These are phyloP conservation scores for Acer saccharum DNA, from an alignment of 345 rosid species.

Conservation along the genomic window DNA sequence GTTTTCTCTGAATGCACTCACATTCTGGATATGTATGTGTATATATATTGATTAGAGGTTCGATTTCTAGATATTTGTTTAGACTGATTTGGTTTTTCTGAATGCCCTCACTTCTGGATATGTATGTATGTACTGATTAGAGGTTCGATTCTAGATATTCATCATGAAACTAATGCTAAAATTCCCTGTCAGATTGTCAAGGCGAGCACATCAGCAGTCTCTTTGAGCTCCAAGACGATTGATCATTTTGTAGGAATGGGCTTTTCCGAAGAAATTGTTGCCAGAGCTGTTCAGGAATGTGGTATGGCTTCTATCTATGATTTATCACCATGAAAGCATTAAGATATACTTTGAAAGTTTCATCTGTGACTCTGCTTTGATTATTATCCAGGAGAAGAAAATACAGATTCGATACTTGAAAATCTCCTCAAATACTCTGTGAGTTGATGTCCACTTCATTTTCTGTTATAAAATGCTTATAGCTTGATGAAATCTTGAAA, in stretches of 20 bases:
- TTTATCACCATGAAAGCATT: conserved; percentile 3
- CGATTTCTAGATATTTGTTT: background rate
- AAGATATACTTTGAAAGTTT: conserved; percentile 10
- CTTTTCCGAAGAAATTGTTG: conserved; percentile 57
- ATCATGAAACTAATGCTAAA: conserved; percentile 10
- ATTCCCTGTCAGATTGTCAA: conserved; percentile 25
- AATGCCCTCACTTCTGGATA: background rate
- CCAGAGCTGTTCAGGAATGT: conserved; percentile 61
- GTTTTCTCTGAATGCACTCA: background rate
- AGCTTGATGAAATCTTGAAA: background rate
- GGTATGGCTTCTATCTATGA: conserved; percentile 40
- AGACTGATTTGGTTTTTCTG: background rate
- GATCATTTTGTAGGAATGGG: conserved; percentile 79
- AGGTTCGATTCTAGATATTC: background rate
- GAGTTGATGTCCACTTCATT: conserved; percentile 23
- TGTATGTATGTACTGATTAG: background rate
- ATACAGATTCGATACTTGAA: conserved; percentile 53
- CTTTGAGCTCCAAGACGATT: conserved; percentile 52
- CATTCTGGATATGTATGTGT: background rate
- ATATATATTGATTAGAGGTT: background rate
- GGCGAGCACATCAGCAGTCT: conserved; percentile 55
- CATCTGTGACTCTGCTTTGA: conserved; percentile 15
- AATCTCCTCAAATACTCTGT: conserved; percentile 54
- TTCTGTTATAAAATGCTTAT: conserved; percentile 11
- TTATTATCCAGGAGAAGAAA: conserved; percentile 49